Percentiles rank a stretch among this genome's conserved stretches.
Evolutionary conservation across 768 basidiomycete genomes (phyloP).

Genomic region (Polyporus arcularius): DNA sequence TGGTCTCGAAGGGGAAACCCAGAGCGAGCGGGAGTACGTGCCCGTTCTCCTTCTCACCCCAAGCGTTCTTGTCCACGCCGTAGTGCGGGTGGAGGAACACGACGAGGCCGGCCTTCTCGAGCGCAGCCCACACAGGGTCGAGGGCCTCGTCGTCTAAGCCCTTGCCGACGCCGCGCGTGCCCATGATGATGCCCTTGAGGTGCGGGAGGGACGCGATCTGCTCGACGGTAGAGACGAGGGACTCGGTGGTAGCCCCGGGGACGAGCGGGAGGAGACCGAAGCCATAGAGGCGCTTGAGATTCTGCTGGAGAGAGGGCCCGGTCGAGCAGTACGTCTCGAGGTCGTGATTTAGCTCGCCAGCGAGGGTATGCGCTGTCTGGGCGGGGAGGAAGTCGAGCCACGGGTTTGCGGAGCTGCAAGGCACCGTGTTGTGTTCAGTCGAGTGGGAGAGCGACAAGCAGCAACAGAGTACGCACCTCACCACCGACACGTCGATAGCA

Average conservation of each 20-base stretch:
- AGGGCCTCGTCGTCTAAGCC: constrained; percentile 80
- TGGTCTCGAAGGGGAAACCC: constrained; percentile 91
- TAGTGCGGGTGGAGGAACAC: constrained; percentile 90
- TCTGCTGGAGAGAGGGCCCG: constrained; percentile 44
- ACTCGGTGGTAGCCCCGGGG: constrained; percentile 52
- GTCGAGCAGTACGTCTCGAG: constrained; percentile 79
- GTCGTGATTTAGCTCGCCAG: constrained; percentile 72
- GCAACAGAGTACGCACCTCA: constrained; percentile 50
- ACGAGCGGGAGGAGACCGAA: constrained; percentile 87
- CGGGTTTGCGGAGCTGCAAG: constrained; percentile 76
- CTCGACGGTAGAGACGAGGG: constrained; percentile 63
- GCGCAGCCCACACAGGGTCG: constrained; percentile 81
- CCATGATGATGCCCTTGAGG: constrained; percentile 79
- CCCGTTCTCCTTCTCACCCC: constrained; percentile 78
- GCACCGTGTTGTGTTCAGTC: background rate
- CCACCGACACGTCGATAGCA: constrained; percentile 75
- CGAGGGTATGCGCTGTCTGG: constrained; percentile 63
- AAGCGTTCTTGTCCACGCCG: constrained; percentile 71
- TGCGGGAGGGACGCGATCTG: constrained; percentile 68
- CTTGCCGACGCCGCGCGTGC: constrained; percentile 73
- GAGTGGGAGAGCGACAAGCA: background rate
- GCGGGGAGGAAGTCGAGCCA: constrained; percentile 88
- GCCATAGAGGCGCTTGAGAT: constrained; percentile 71
- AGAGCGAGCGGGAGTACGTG: constrained; percentile 86
- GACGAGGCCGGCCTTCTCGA: constrained; percentile 67